Conservation (phyloP, 1,139 yeast species). For the Yamadazyma pseudoaaseri region DNA sequence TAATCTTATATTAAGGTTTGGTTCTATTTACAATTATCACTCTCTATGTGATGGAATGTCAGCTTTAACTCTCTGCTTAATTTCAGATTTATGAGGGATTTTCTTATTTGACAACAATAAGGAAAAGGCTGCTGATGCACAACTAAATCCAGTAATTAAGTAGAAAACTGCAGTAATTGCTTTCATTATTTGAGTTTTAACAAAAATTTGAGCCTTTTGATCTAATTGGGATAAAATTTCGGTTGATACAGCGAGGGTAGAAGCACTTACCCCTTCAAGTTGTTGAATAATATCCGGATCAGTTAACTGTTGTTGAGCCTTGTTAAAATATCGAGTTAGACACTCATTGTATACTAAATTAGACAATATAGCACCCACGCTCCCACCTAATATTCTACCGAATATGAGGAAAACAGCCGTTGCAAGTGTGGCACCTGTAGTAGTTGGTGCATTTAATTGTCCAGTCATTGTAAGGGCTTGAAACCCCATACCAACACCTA, state of each 20-base stretch:
- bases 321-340: slow-evolving; percentile 18
- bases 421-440: slow-evolving; percentile 35
- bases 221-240: slow-evolving; percentile 18
- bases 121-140: slow-evolving; percentile 25
- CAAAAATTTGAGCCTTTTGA: slow-evolving; percentile 23
- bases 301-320: slow-evolving; percentile 18
- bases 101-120: slow-evolving; percentile 36
- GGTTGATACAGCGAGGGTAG: background rate
- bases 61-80: slow-evolving; percentile 1
- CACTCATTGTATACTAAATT: slow-evolving; percentile 34
- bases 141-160: slow-evolving; percentile 28
- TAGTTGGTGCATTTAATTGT: slow-evolving; percentile 36
- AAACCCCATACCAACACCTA: slow-evolving; percentile 28
- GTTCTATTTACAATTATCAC: no score
- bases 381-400: slow-evolving; percentile 29
- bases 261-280: slow-evolving; percentile 21
- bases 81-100: slow-evolving; percentile 28
- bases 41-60: no score
- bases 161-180: slow-evolving; percentile 33
- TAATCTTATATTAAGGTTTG: no score
- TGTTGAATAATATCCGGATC: slow-evolving; percentile 25
- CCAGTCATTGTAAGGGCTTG: slow-evolving; percentile 29
- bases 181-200: slow-evolving; percentile 28
- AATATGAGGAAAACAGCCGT: slow-evolving; percentile 34
- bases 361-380: slow-evolving; percentile 32